These are phyloP conservation scores for Cordyceps farinosa DNA, from an alignment of 2,329 filamentous ascomycete species.

Conservation along the genomic window DNA sequence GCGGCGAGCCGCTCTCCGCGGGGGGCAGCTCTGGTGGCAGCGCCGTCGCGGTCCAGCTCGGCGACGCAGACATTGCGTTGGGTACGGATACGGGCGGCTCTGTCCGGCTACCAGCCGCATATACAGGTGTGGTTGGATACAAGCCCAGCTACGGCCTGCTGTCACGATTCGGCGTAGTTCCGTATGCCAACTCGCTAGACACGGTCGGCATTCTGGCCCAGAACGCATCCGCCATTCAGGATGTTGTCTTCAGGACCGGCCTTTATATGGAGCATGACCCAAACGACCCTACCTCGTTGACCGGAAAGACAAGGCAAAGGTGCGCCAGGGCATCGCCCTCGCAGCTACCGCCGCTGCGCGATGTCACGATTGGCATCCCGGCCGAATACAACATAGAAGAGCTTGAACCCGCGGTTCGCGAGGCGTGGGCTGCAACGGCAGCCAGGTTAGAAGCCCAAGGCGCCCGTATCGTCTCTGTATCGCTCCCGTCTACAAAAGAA, in stretches of 20 bases:
- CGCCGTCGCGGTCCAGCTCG: constrained; percentile 73
- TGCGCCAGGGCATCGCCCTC: constrained; percentile 34
- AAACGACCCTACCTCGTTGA: constrained; percentile 72
- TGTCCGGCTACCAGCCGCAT: constrained; percentile 81
- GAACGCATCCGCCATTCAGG: constrained; percentile 47
- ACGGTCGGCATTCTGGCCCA: constrained; percentile 75
- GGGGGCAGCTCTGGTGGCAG: constrained; percentile 94
- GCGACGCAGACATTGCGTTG: constrained; percentile 60
- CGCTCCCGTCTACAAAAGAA: constrained; percentile 76
- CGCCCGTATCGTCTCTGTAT: constrained; percentile 69
- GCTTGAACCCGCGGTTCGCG: constrained; percentile 64
- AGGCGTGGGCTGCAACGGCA: constrained; percentile 65
- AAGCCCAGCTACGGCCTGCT: constrained; percentile 90
- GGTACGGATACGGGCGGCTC: constrained; percentile 94
- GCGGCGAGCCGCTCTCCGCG: constrained; percentile 52
- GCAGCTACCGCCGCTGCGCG: constrained; percentile 26
- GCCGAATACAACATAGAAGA: constrained; percentile 86
- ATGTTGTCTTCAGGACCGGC: constrained; percentile 48
- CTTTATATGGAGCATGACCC: constrained; percentile 57
- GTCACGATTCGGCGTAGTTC: constrained; percentile 80
- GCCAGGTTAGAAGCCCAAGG: constrained; percentile 59
- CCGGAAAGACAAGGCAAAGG: constrained; percentile 49
- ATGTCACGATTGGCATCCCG: constrained; percentile 54
- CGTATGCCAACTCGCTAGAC: constrained; percentile 90
- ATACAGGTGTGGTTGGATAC: constrained; percentile 78